Base-by-base conservation (phyloP, 768 basidiomycete species). In the Psilocybe cubensis region DNA sequence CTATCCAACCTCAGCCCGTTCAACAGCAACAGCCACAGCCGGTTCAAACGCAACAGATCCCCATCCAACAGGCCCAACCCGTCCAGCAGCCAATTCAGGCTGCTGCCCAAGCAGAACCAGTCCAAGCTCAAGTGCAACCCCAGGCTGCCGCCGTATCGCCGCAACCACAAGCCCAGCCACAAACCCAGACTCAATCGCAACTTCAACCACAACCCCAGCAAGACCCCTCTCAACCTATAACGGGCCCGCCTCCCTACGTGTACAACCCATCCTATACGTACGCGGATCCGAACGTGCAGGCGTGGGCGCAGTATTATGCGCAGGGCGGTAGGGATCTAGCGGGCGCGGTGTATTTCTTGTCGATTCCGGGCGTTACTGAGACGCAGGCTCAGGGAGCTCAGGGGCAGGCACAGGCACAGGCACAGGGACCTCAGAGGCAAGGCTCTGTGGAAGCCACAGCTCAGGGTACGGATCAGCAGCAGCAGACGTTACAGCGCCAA, bases 261-360 rank as follows among this genome's bases (percentile, higher is more conserved):
- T 93, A 81, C 65, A 84, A 92, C 61, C 88, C 90, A 3, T 79
- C 76, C 25, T 74, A 77, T 47, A 85, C 84, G 20, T 94, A 94
- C 63, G 72, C 84, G 14, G 92, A 94, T 68, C 83, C 85, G 53
- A 92, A 92, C 60, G 91, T 87, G 20, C 91, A 93, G 67, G 89
- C 89, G 0, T 94, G 92, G 92, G 92, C 90, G 5, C 82, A 86
- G 62, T 94, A 94, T 70, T 94, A 94, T 67, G 86, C 87, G 0
- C 83, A 87, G 57, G 92, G 92, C 23, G 92, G 92, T 3, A 83
- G 72, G 44, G 92, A 93, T 57, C 70, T 78, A 0, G 84, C 88
- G 4, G 92, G 92, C 8, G 76, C 87, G 7, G 88, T 93, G 35
- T 94, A 94, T 73, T 94, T 94, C 64, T 72, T 88, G 47, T 85